Evolutionary conservation across 208 protist genomes (phyloP).

Genomic region (Leptomonas seymouri): DNA sequence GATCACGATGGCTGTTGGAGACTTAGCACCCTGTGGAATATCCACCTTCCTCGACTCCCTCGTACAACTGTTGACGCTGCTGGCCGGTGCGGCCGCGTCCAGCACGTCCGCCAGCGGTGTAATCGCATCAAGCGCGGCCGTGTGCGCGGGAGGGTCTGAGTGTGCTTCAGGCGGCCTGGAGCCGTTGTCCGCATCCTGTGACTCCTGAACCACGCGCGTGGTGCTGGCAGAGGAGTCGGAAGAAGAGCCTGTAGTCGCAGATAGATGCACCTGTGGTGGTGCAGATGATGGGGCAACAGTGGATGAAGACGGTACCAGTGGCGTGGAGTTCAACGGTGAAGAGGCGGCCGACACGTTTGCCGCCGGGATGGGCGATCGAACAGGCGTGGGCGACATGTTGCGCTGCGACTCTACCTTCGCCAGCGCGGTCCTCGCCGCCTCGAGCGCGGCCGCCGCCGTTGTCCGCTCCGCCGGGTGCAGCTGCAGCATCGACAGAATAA

Average conservation of each 20-base stretch:
- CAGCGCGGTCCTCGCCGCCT: slow-evolving; percentile 23
- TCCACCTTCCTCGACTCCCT: background rate
- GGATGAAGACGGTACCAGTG: background rate
- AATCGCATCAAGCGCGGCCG: background rate
- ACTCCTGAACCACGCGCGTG: background rate
- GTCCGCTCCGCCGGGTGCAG: slow-evolving; percentile 54
- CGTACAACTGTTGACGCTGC: background rate
- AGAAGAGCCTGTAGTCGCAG: background rate
- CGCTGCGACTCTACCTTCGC: slow-evolving; percentile 14
- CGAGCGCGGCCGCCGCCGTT: slow-evolving; percentile 42
- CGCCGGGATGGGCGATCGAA: slow-evolving; percentile 8
- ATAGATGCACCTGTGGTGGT: background rate
- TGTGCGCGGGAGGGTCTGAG: slow-evolving; percentile 1
- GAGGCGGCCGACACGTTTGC: background rate
- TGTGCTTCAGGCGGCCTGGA: background rate
- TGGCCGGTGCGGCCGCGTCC: background rate
- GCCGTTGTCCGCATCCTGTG: background rate
- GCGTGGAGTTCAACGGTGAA: background rate
- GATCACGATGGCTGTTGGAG: background rate
- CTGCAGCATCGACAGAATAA: slow-evolving; percentile 69
- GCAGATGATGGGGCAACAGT: background rate
- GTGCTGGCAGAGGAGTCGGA: background rate
- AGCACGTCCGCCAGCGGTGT: background rate
- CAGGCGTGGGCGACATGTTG: slow-evolving; percentile 4
- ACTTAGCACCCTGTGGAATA: background rate